These are phyloP conservation scores for Neophaeococcomyces mojaviensis DNA, from an alignment of 2,329 filamentous ascomycete species.

Conservation along the genomic window DNA sequence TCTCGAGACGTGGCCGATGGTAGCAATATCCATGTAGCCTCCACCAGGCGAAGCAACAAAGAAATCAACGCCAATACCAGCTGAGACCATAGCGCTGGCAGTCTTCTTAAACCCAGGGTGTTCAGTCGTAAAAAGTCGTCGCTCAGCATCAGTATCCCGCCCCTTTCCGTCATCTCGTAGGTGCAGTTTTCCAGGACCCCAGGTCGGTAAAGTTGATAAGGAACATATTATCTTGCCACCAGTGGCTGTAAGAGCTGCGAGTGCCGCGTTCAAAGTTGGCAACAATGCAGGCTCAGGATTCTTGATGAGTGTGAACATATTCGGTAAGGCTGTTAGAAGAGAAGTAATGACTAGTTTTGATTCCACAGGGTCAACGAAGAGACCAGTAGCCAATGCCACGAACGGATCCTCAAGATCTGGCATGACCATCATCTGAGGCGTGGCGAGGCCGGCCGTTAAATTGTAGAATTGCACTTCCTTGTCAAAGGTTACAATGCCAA, in stretches of 20 bases:
- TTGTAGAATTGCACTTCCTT: conserved; percentile 98
- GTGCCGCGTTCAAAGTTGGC: conserved; percentile 72
- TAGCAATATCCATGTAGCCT: conserved; percentile 86
- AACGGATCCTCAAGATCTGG: conserved; percentile 96
- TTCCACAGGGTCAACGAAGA: conserved; percentile 92
- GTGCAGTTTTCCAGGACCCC: conserved; percentile 77
- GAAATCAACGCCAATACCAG: conserved; percentile 83
- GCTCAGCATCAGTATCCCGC: conserved; percentile 78
- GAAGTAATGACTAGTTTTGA: conserved; percentile 78
- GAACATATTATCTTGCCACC: conserved; percentile 91
- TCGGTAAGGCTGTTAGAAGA: conserved; percentile 75
- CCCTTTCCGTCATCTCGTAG: conserved; percentile 83
- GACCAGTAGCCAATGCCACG: conserved; percentile 77
- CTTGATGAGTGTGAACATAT: conserved; percentile 79
- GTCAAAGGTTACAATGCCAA: conserved; percentile 94
- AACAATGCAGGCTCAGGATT: conserved; percentile 85
- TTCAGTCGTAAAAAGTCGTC: conserved; percentile 84
- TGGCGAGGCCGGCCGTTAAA: conserved; percentile 69
- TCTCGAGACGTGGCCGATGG: conserved; percentile 78
- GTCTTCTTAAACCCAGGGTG: conserved; percentile 80
- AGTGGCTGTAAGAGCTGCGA: conserved; percentile 75
- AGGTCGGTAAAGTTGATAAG: conserved; percentile 78
- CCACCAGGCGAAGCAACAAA: conserved; percentile 88
- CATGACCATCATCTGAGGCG: conserved; percentile 98
- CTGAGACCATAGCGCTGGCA: conserved; percentile 78